A percentile compares a stretch with the other conserved stretches of the same genome.
Conservation (phyloP, 1,139 yeast species). For the Suhomyces bribrorum region DNA sequence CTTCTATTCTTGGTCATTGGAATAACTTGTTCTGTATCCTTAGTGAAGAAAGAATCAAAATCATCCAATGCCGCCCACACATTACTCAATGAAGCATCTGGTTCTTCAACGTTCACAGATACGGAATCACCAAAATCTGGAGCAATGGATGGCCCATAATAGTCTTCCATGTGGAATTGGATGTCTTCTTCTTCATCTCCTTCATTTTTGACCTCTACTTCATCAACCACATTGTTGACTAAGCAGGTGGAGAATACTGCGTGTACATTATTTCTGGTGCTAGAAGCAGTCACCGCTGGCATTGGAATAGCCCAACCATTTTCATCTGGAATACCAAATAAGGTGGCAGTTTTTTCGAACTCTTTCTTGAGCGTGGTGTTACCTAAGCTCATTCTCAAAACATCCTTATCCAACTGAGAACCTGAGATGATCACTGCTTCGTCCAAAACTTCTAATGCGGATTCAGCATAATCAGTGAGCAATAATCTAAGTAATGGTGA, state of each 20-base stretch:
- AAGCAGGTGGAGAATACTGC: conserved; percentile 89
- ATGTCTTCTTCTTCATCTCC: conserved; percentile 43
- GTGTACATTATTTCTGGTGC: conserved; percentile 89
- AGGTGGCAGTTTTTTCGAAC: conserved; percentile 81
- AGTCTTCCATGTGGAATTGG: conserved; percentile 70
- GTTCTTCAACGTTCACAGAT: conserved; percentile 54
- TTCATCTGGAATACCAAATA: conserved; percentile 96
- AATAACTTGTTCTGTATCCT: conserved; percentile 47
- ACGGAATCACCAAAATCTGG: conserved; percentile 35
- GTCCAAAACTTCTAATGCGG: conserved; percentile 86
- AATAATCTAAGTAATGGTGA: conserved; percentile 83
- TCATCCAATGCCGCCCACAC: conserved; percentile 98
- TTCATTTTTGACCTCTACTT: conserved; percentile 22
- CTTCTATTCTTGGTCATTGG: conserved; percentile 11
- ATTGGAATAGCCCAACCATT: conserved; percentile 97
- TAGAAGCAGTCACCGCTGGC: conserved; percentile 88
- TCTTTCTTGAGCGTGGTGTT: conserved; percentile 76
- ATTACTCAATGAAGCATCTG: conserved; percentile 79
- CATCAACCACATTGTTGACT: conserved; percentile 34
- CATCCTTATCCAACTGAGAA: conserved; percentile 86
- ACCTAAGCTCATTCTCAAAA: conserved; percentile 88
- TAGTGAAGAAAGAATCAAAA: conserved; percentile 87
- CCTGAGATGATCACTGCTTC: conserved; percentile 86
- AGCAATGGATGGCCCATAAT: conserved; percentile 38
- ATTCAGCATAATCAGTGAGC: conserved; percentile 83